These are phyloP conservation scores for Coffea humblotiana DNA, from an alignment of 305 asterid species.

Conservation along the genomic window DNA sequence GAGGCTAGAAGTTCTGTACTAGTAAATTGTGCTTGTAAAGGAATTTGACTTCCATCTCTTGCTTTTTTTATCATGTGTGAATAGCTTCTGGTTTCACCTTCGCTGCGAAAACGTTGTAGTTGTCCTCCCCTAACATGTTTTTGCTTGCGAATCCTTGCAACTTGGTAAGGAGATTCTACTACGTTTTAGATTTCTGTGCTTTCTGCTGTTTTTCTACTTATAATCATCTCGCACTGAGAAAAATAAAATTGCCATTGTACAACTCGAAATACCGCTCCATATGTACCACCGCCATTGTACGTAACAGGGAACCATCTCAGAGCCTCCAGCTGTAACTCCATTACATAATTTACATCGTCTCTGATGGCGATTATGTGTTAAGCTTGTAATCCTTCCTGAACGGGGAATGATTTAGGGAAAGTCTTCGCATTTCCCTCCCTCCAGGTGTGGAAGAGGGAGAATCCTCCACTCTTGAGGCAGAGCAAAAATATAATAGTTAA, in stretches of 20 bases:
- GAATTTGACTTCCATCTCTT: constrained; percentile 21
- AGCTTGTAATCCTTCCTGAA: too few relatives aligned
- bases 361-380: too few relatives aligned
- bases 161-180: not conserved
- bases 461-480: too few relatives aligned
- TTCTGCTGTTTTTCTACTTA: not conserved
- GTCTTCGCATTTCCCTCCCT: too few relatives aligned
- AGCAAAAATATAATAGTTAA: too few relatives aligned
- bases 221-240: not conserved
- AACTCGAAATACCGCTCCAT: not conserved
- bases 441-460: too few relatives aligned
- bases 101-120: not conserved
- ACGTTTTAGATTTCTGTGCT: not conserved
- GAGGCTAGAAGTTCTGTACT: constrained; percentile 19
- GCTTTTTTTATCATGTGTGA: constrained; percentile 21
- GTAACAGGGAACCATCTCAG: not conserved
- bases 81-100: not conserved
- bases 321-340: not conserved
- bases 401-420: too few relatives aligned
- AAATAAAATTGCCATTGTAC: not conserved
- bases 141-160: not conserved
- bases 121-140: not conserved
- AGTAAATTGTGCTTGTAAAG: constrained; percentile 18
- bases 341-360: too few relatives aligned
- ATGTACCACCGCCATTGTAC: not conserved